Base-by-base conservation (phyloP, 1,284 basidiomycete species). In the Ustilago xerochloae region DNA sequence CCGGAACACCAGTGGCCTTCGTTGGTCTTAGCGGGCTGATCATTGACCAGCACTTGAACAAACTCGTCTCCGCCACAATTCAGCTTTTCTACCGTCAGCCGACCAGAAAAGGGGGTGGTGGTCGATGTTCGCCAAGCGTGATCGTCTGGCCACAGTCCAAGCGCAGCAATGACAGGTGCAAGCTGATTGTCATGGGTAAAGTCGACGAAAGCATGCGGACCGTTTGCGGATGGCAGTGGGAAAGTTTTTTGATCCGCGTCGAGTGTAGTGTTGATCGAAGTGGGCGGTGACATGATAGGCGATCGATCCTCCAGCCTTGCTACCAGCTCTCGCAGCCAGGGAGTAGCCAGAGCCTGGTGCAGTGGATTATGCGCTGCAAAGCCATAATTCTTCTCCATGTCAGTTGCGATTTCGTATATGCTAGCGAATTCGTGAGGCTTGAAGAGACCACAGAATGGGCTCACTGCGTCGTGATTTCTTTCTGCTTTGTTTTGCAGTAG, bases 171-270 rank as follows among this genome's bases (percentile, higher is more conserved):
- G 20, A 69, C 53, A 6, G 71, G 71, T 3, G 71, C 71, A 10
- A 74, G 71, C 53, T 74, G 71, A n/a, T 74, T 74, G 47, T 74
- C 71, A 47, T 74, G 71, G 0, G 71, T 74, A 18, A 74, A 74
- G 47, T 74, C 71, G 24, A 65, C 62, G 30, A 64, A 74, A 2
- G 65, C 71, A 13, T 39, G 12, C 1, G 65, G 62, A 1, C 70
- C 70, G 1, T 46, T 20, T 3, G 18, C 45, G 2, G 46, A 26
- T 9, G 70, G 57, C 2, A 73, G 33, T 2, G 70, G 70, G 29
- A 73, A 73, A 0, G 64, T 73, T 0, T 38, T 20, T 2, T 33
- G n/a, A 16, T 52, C 35, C 26, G 20, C 12, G 29, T 73, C 70
- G 8, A 74, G 58, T 3, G 71, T 74, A 0, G 71, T 74, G 47